These are phyloP conservation scores for Oxytropis ochrocephala DNA, from an alignment of 306 rosid species.

Conservation along the genomic window DNA sequence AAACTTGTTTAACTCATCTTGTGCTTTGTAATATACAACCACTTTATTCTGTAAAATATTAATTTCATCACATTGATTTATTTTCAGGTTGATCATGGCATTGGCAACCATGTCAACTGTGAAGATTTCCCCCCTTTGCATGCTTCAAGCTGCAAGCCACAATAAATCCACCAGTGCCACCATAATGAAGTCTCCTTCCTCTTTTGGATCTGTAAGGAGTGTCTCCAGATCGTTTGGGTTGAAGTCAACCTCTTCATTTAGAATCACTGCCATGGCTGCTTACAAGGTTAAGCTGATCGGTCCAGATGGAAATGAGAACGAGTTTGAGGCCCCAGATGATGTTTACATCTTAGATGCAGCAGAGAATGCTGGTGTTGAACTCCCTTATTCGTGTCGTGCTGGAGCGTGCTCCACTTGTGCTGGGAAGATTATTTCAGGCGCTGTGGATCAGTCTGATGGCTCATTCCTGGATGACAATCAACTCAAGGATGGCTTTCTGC, in stretches of 20 bases:
- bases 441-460: slow-evolving; percentile 74
- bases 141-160: slow-evolving; percentile 27
- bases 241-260: slow-evolving; percentile 44
- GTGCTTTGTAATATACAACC: not conserved
- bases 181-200: slow-evolving; percentile 36
- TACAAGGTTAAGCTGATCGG: slow-evolving; percentile 71
- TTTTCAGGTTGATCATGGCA: slow-evolving; percentile 47
- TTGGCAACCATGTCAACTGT: slow-evolving; percentile 40
- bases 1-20: not conserved
- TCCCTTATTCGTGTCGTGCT: slow-evolving; percentile 86
- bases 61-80: slow-evolving; percentile 20
- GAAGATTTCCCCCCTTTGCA: slow-evolving; percentile 34
- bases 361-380: slow-evolving; percentile 65
- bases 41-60: not conserved
- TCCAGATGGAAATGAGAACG: slow-evolving; percentile 52
- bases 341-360: slow-evolving; percentile 70
- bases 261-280: slow-evolving; percentile 53
- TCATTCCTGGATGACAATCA: slow-evolving; percentile 72
- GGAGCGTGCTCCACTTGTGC: slow-evolving; percentile 89
- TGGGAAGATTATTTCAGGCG: slow-evolving; percentile 49
- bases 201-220: slow-evolving; percentile 44
- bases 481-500: slow-evolving; percentile 44
- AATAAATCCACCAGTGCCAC: slow-evolving; percentile 22
- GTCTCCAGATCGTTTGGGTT: slow-evolving; percentile 46
- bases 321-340: slow-evolving; percentile 73